phyloP scores from a whole-genome alignment of 208 protist species.

The Acanthamoeba culbertsoni region DNA sequence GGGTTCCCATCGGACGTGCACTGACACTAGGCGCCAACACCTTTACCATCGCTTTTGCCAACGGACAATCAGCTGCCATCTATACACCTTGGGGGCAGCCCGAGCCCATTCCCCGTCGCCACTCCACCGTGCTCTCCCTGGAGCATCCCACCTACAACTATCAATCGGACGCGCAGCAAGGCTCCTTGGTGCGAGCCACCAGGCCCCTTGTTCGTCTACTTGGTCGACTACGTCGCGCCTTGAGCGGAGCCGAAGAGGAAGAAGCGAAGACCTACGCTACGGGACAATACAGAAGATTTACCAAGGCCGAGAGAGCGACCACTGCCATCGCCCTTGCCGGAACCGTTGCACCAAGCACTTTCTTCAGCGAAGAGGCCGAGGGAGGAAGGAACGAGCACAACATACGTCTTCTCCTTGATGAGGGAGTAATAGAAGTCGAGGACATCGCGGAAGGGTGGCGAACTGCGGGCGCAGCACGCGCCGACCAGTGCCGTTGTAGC shows the following conservation, averaged over 20 bases:
- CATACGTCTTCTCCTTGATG: background rate
- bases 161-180: too few relatives aligned
- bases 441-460: background rate
- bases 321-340: background rate
- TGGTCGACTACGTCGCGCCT: background rate
- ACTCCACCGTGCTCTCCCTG: background rate
- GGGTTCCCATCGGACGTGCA: background rate
- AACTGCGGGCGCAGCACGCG: background rate
- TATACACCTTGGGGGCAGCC: background rate
- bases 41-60: background rate
- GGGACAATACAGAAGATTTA: too few relatives aligned
- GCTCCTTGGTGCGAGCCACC: too few relatives aligned
- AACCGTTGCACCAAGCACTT: background rate
- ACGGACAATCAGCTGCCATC: background rate
- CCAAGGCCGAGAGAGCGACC: too few relatives aligned
- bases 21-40: slow-evolving; percentile 2
- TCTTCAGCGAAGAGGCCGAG: background rate
- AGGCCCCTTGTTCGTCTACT: background rate
- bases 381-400: background rate
- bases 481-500: background rate
- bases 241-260: background rate
- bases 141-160: background rate
- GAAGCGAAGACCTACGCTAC: too few relatives aligned
- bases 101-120: background rate
- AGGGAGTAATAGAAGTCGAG: slow-evolving; percentile 15